phyloP scores from a whole-genome alignment of 2,329 filamentous ascomycete species.

The Mycosphaerella arachidis region DNA sequence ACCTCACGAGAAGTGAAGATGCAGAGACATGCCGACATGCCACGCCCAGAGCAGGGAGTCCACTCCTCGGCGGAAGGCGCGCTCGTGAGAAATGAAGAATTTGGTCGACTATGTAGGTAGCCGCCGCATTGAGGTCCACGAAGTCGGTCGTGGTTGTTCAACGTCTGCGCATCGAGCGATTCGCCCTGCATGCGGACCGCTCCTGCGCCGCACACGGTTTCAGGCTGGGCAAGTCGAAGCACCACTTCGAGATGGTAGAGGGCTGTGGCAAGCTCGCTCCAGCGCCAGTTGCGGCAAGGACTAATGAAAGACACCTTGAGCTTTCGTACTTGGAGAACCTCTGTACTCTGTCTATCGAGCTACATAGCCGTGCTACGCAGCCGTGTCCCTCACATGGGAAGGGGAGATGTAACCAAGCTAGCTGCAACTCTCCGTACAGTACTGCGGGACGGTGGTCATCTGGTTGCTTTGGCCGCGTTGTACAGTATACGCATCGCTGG shows the following conservation, averaged over 20 bases:
- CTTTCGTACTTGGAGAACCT: not conserved
- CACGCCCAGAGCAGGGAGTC: too few species aligned
- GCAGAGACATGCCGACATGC: not conserved
- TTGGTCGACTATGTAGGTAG: not conserved
- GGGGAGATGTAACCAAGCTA: not conserved
- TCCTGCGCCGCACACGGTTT: not conserved
- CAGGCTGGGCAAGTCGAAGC: not conserved
- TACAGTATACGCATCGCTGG: too few species aligned
- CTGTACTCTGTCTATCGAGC: not conserved
- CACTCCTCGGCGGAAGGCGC: not conserved
- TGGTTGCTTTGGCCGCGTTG: not conserved
- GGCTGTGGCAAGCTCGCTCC: not conserved
- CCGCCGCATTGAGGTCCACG: not conserved
- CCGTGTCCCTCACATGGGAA: not conserved
- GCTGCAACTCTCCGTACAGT: conserved; percentile 8
- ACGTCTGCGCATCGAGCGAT: not conserved
- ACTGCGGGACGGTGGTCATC: not conserved
- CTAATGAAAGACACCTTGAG: not conserved
- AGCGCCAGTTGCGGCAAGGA: not conserved
- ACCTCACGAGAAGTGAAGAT: not conserved
- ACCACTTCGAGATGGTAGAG: not conserved
- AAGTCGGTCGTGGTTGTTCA: conserved; percentile 1
- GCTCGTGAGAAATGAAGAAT: not conserved
- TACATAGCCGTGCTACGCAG: conserved; percentile 2
- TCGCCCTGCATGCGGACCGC: not conserved